Conservation (phyloP, 139 green algal genomes). For the Chlorella ohadii region DNA sequence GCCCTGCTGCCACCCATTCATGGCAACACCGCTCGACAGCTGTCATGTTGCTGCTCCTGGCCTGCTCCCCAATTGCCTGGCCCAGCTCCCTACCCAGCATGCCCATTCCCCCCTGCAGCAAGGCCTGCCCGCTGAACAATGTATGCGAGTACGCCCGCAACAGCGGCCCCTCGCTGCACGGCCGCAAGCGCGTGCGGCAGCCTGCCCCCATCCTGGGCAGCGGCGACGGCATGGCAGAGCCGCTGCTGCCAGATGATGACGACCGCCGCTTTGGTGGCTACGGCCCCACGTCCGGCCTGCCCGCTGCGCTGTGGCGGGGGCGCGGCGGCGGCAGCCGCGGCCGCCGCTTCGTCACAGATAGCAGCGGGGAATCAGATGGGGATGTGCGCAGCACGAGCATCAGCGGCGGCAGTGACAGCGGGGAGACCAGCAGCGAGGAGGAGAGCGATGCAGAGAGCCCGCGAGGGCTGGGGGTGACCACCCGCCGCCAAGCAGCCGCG, state of each 20-base stretch:
- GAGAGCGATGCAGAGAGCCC: background rate
- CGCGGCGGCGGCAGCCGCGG: background rate
- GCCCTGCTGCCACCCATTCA: too few relatives aligned
- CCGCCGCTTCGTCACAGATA: background rate
- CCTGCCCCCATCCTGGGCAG: background rate
- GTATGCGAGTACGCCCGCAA: conserved; percentile 71
- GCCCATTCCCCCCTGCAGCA: conserved; percentile 63
- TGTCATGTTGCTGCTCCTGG: too few relatives aligned
- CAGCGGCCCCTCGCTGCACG: conserved; percentile 43
- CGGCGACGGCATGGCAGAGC: conserved; percentile 7
- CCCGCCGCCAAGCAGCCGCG: background rate
- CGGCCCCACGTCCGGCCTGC: too few relatives aligned
- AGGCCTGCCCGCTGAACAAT: conserved; percentile 77
- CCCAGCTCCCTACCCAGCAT: too few relatives aligned
- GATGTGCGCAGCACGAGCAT: background rate
- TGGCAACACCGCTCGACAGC: too few relatives aligned
- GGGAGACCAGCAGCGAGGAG: background rate
- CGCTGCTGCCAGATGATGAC: background rate
- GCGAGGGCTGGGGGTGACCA: background rate
- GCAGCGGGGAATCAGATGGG: too few relatives aligned
- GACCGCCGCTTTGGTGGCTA: conserved; percentile 6
- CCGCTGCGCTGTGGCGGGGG: too few relatives aligned
- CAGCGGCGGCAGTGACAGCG: conserved; percentile 20
- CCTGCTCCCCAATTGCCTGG: too few relatives aligned
- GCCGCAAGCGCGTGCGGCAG: conserved; percentile 34